These are phyloP conservation scores for Pseudogymnoascus sp. DNA, from an alignment of 2,329 filamentous ascomycete genomes.

Conservation along the genomic window DNA sequence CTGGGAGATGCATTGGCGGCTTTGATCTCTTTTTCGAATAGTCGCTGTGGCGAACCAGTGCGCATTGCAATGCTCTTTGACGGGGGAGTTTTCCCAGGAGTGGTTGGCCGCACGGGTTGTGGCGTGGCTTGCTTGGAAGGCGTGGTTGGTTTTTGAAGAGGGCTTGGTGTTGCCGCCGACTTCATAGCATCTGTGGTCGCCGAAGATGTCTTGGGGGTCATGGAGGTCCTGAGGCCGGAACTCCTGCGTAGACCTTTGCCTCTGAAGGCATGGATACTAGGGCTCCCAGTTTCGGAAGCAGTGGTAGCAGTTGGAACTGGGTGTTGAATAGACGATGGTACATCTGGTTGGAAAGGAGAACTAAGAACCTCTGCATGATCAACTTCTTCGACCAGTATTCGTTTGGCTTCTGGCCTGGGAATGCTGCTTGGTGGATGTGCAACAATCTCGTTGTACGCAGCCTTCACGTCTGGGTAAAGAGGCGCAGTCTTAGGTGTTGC, in stretches of 20 bases:
- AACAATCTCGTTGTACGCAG: background rate
- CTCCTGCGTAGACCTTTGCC: constrained; percentile 43
- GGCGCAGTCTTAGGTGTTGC: constrained; percentile 31
- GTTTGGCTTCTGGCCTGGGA: constrained; percentile 37
- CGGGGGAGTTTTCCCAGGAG: constrained; percentile 41
- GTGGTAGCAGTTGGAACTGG: constrained; percentile 30
- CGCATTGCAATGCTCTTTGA: constrained; percentile 38
- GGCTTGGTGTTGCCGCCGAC: constrained; percentile 19
- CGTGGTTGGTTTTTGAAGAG: constrained; percentile 29
- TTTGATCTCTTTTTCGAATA: constrained; percentile 34
- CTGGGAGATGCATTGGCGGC: constrained; percentile 22
- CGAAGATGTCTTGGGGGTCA: constrained; percentile 29
- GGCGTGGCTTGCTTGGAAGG: constrained; percentile 36
- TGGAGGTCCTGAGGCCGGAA: constrained; percentile 32
- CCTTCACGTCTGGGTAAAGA: constrained; percentile 13
- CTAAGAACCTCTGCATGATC: constrained; percentile 39
- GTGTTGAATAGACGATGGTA: constrained; percentile 24
- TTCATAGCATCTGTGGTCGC: constrained; percentile 16
- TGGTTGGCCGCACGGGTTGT: constrained; percentile 34
- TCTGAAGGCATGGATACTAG: constrained; percentile 45
- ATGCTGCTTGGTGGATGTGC: background rate
- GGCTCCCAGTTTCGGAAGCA: constrained; percentile 43
- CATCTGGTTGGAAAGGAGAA: constrained; percentile 33
- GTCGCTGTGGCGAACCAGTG: constrained; percentile 40
- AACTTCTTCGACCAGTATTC: constrained; percentile 50